A percentile compares a stretch with the other conserved stretches of the same genome.
Conservation (phyloP, 306 rosid genomes). For the Cajanus cajan region DNA sequence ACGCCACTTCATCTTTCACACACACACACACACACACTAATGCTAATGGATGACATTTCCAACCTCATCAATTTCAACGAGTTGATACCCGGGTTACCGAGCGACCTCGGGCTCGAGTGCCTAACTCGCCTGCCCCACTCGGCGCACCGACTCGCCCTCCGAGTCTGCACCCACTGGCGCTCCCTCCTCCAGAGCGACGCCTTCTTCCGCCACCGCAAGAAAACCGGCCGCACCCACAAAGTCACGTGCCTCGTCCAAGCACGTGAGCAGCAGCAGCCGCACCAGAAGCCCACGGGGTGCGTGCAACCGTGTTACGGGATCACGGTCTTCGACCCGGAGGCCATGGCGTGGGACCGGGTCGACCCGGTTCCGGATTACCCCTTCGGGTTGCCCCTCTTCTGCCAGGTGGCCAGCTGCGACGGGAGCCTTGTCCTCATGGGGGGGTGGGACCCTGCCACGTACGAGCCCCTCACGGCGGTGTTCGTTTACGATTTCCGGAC, state of each 20-base stretch:
- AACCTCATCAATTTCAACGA: neutral
- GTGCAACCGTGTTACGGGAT: slow-evolving; percentile 20
- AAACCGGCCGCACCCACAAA: slow-evolving; percentile 28
- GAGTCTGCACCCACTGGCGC: slow-evolving; percentile 44
- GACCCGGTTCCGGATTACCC: slow-evolving; percentile 37
- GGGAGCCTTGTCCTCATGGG: slow-evolving; percentile 49
- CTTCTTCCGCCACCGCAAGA: slow-evolving; percentile 35
- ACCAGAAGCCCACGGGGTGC: neutral
- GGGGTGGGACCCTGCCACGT: slow-evolving; percentile 48
- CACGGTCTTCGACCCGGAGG: slow-evolving; percentile 36
- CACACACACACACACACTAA: neutral
- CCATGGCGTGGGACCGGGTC: slow-evolving; percentile 33
- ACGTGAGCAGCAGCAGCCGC: neutral
- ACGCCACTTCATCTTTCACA: neutral
- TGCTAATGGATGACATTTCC: slow-evolving; percentile 14
- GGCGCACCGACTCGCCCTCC: slow-evolving; percentile 28
- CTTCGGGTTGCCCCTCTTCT: slow-evolving; percentile 38
- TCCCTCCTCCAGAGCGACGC: slow-evolving; percentile 31
- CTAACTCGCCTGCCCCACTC: slow-evolving; percentile 43
- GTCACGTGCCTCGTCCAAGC: slow-evolving; percentile 44
- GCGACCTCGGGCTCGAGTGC: slow-evolving; percentile 45
- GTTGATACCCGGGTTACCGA: slow-evolving; percentile 41
- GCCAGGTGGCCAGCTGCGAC: slow-evolving; percentile 34
- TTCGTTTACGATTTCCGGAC: slow-evolving; percentile 42
- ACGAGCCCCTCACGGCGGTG: slow-evolving; percentile 30